Evolutionary conservation across 148 eudicot genomes (phyloP).

Genomic region (Persicaria maculosa): DNA sequence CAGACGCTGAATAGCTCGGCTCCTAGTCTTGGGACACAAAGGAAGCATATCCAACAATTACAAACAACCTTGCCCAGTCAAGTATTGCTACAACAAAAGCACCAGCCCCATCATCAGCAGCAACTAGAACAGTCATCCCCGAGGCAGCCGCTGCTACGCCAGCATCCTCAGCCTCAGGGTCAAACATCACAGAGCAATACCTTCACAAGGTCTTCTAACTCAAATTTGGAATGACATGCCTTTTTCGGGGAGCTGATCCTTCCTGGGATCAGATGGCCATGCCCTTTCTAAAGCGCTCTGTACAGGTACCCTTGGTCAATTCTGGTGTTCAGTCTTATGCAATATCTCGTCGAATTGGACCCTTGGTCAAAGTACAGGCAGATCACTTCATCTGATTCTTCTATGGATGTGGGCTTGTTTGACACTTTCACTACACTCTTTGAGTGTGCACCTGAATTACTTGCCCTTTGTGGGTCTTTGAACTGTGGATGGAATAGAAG

Average conservation of each 20-base stretch:
- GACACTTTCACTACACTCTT: too few species aligned
- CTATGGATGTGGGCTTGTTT: neutral
- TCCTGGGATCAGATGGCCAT: conserved; percentile 33
- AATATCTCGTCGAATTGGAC: neutral
- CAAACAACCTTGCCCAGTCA: conserved; percentile 29
- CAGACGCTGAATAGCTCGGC: conserved; percentile 33
- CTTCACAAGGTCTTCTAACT: conserved; percentile 26
- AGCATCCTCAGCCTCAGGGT: conserved; percentile 37
- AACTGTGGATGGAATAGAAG: too few species aligned
- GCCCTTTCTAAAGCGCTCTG: conserved; percentile 33
- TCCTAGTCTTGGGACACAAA: conserved; percentile 27
- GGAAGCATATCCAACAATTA: conserved; percentile 35
- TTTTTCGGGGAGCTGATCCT: conserved; percentile 24
- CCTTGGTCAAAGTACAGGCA: too few species aligned
- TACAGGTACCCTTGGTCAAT: conserved; percentile 44
- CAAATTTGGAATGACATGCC: conserved; percentile 32
- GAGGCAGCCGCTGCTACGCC: conserved; percentile 9
- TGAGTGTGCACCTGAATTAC: too few species aligned
- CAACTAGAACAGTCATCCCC: conserved; percentile 29
- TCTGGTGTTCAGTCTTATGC: neutral
- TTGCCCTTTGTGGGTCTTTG: too few species aligned
- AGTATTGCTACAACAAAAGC: conserved; percentile 21
- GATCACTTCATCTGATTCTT: neutral
- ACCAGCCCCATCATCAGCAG: conserved; percentile 22
- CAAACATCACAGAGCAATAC: conserved; percentile 37